Conservation (phyloP, 1,139 yeast species). For the Meyerozyma guilliermondii region DNA sequence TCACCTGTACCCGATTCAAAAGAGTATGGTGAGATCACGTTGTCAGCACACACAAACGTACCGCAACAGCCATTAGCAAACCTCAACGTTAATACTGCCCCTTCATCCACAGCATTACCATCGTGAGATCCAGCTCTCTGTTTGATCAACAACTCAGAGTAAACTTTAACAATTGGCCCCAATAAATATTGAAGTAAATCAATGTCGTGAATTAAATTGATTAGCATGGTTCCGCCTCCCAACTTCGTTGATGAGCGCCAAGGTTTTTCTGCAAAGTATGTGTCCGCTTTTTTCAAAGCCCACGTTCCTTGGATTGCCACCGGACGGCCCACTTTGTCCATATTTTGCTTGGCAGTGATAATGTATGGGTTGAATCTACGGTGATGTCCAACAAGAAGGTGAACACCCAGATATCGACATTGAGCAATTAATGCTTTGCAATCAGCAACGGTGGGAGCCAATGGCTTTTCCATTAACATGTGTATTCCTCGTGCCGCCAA, state of each 20-base stretch:
- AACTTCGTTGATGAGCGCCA: conserved; percentile 32
- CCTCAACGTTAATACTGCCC: conserved; percentile 35
- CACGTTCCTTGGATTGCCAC: conserved; percentile 40
- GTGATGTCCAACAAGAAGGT: conserved; percentile 40
- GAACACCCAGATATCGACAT: conserved; percentile 21
- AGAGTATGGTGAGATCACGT: conserved; percentile 37
- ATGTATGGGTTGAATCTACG: conserved; percentile 41
- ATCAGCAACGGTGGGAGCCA: conserved; percentile 33
- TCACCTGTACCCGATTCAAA: conserved; percentile 42
- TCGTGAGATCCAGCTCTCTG: conserved; percentile 19
- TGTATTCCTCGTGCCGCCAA: conserved; percentile 34
- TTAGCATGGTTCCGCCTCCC: conserved; percentile 38
- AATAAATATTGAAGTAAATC: conserved; percentile 37
- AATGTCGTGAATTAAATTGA: conserved; percentile 39
- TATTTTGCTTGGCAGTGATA: conserved; percentile 27
- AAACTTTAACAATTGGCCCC: conserved; percentile 35
- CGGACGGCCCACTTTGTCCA: conserved; percentile 25
- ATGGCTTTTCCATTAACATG: conserved; percentile 38
- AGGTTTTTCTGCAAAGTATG: conserved; percentile 32
- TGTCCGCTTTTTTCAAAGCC: conserved; percentile 33
- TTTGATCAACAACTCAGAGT: conserved; percentile 31
- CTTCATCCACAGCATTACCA: conserved; percentile 32
- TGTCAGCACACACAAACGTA: conserved; percentile 39
- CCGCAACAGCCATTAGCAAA: conserved; percentile 38
- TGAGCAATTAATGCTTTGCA: conserved; percentile 28